Conservation (phyloP, 1,284 basidiomycete genomes). For the Melanopsichium pennsylvanicum region DNA sequence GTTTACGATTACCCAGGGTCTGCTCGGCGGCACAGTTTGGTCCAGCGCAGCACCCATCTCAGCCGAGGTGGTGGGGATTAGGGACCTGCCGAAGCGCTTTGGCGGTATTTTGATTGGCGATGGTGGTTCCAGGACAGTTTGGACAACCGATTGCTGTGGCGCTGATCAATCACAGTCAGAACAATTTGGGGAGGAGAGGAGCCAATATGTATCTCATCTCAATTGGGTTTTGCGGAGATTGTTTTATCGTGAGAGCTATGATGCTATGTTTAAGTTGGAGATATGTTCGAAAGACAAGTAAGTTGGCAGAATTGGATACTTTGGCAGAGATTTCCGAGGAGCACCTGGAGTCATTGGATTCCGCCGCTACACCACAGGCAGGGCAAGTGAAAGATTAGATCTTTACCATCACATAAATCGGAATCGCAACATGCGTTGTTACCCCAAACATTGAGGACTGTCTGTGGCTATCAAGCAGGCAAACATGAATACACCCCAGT, state of each 20-base stretch:
- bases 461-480: too few relatives aligned
- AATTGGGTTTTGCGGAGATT: slow-evolving; percentile 67
- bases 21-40: slow-evolving; percentile 67
- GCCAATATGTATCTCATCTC: slow-evolving; percentile 65
- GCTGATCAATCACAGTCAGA: slow-evolving; percentile 64
- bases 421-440: not conserved
- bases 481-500: too few relatives aligned
- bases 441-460: too few relatives aligned
- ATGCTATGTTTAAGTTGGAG: slow-evolving; percentile 65
- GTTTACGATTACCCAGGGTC: slow-evolving; percentile 67
- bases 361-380: not conserved
- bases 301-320: slow-evolving; percentile 10
- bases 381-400: not conserved
- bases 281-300: slow-evolving; percentile 37
- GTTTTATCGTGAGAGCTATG: slow-evolving; percentile 58
- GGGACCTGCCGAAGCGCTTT: slow-evolving; percentile 67
- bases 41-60: slow-evolving; percentile 64
- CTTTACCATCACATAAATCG: not conserved
- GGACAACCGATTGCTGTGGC: slow-evolving; percentile 67
- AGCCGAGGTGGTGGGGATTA: slow-evolving; percentile 66
- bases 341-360: not conserved
- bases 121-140: slow-evolving; percentile 64
- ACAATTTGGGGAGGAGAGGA: slow-evolving; percentile 56
- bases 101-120: slow-evolving; percentile 67
- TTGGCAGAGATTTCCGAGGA: not conserved